Base-by-base conservation (phyloP, 257 asterid genomes). In the Galeopsis tetrahit region DNA sequence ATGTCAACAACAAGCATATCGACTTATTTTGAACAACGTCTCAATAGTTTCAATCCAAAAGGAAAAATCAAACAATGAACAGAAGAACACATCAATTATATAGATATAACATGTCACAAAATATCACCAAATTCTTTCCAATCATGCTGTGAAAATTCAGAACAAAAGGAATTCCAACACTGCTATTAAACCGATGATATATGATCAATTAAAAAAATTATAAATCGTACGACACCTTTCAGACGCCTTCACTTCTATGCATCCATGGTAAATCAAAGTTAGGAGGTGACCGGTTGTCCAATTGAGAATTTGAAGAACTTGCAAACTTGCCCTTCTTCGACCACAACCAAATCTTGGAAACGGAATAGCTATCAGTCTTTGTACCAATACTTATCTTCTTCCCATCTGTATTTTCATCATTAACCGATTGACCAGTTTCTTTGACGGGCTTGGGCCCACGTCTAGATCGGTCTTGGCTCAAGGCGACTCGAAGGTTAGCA, bases 261-360 rank as follows among this genome's bases (percentile, higher is more conserved):
- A 81, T 77, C 87, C 89, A 85, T 32, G 90, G 65, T 34, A 79
- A 76, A 59, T 75, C 84, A 74, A 69, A 69, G 61, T 72, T 71
- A n/a, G 85, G 84, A 48, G 84, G 70, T 4, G 85, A 70, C 5
- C 58, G 70, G 62, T 76, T 71, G 49, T 72, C 82, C 71, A 49
- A 52, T 4, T 79, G 84, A 21, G 64, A 43, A 52, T 79, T 78
- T 0, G 90, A 82, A 21, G 97, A 85, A 69, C 88, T 86, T 28
- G 85, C 90, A 58, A 87, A 86, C 69, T 84, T 89, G 4, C 93
- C 87, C 79, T 93, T 93, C 70, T 88, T 87, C 0, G 97, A 84
- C 98, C 98, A 93, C 66, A 91, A 80, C 98, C 98, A 93, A 77
- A 93, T 91, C 96, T 93, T 93, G 79, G 98, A 93, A 71, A 91